Base-by-base conservation (phyloP, 345 rosid genomes). In the Populus nigra region DNA sequence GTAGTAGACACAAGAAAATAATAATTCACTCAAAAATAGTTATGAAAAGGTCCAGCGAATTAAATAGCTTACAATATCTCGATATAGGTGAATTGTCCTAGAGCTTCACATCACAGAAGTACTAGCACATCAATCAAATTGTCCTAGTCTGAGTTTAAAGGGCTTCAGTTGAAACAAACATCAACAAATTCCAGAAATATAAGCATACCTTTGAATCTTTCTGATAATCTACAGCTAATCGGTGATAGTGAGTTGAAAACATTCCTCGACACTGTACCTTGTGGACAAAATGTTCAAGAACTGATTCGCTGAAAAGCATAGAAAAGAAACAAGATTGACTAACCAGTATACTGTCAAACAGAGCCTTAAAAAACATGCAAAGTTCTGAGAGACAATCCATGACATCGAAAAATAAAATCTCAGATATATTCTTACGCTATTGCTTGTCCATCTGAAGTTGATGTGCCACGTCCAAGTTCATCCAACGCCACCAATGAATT, bases 381-480 rank as follows among this genome's bases (percentile, higher is more conserved):
- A 25, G 50, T 25, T 8, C 23, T 17, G 71, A 81, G 70, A 66
- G 57, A 50, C 25, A 29, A 78, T 61, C 23, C n/a, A 65, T 35
- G 68, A 43, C 4, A 12, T 23, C 17, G 55, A 73, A 65, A 31
- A 65, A 9, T 29, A 11, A 31, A 5, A 67, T 15, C 41, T 35
- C 13, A 3, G 29, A 36, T 31, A 35, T 25, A n/a, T 59, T 83
- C 91, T 57, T 88, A 96, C 98, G 99, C 99, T 85, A 96, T 96
- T 83, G 99, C 99, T 86, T 96, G 98, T 78, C 99, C 99, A 86
- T 95, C 99, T 70, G 98, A 95, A 68, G 99, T 92, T 39, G 98
- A 89, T 68, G 99, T 91, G 79, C 99, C 99, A n/a, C 97, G 89
- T 65, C 98, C 98, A 79, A 95, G 96, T 88, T 95, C 99, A 88